Conservation (phyloP, 257 asterid genomes). For the Solanum neorickii region DNA sequence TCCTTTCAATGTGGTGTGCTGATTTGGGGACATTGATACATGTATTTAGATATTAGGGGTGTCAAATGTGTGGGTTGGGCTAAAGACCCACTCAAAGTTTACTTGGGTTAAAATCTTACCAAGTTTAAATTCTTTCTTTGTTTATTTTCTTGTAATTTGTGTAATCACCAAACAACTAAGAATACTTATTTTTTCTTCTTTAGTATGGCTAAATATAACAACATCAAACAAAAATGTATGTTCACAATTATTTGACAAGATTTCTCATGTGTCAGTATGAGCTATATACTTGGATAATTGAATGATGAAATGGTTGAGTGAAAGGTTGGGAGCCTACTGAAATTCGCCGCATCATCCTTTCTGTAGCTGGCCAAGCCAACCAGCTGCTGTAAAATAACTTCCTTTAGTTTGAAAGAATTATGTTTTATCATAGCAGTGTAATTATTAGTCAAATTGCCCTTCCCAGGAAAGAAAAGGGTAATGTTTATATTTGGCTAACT, state of each 20-base stretch:
- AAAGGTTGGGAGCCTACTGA: background rate
- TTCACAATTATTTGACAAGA: background rate
- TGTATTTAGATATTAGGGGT: background rate
- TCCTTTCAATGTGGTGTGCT: background rate
- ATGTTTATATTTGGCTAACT: slow-evolving; percentile 3
- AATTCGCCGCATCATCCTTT: background rate
- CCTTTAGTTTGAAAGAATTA: background rate
- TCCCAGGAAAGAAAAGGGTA: background rate
- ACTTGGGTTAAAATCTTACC: background rate
- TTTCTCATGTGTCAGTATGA: background rate
- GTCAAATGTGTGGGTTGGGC: background rate
- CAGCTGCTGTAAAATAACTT: background rate
- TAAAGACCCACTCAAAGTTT: background rate
- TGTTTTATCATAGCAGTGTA: background rate
- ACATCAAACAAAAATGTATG: background rate
- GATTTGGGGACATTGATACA: background rate
- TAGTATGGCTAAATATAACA: background rate
- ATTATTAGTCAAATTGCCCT: background rate
- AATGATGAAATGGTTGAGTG: background rate
- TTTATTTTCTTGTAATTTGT: background rate
- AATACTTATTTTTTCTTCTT: background rate
- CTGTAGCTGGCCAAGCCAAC: background rate
- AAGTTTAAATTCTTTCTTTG: background rate
- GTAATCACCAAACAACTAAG: background rate
- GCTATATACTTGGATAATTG: background rate